A percentile compares a stretch with the other conserved stretches of the same genome.
Conservation (phyloP, 2,329 filamentous ascomycete species). For the Phaeosphaeriaceae sp. region DNA sequence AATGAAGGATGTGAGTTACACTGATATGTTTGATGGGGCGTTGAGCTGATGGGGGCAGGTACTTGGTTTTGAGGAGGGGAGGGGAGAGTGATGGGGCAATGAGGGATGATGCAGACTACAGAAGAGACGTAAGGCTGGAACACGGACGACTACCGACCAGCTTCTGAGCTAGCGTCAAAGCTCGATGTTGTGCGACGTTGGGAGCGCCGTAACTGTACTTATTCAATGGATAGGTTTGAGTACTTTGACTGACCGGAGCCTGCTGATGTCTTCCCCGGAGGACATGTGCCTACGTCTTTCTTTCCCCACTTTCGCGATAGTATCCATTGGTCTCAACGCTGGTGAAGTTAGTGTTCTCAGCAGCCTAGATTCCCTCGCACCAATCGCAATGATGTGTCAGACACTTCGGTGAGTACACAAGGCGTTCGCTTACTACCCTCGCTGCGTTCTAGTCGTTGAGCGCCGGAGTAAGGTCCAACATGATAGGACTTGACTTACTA, state of each 20-base stretch:
- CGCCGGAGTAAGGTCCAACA: background rate
- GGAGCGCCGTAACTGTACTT: background rate
- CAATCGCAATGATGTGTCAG: background rate
- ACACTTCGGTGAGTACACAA: background rate
- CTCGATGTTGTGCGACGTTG: background rate
- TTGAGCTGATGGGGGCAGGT: background rate
- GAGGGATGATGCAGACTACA: no score
- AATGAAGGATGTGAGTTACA: background rate
- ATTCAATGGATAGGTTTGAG: background rate
- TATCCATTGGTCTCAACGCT: background rate
- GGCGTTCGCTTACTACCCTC: background rate
- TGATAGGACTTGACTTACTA: background rate
- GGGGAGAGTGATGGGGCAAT: no score
- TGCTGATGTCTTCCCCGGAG: background rate
- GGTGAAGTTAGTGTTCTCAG: background rate
- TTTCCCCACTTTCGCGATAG: background rate
- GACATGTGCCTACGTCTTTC: background rate
- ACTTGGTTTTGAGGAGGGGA: background rate
- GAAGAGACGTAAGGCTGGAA: background rate
- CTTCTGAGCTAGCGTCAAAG: background rate
- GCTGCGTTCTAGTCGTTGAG: background rate
- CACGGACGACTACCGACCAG: no score
- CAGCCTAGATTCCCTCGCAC: background rate
- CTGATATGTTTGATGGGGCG: background rate
- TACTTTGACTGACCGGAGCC: background rate